These are phyloP conservation scores for Chrysopogon serrulatus DNA, from an alignment of 176 grass and related monocot genomes.

Conservation along the genomic window DNA sequence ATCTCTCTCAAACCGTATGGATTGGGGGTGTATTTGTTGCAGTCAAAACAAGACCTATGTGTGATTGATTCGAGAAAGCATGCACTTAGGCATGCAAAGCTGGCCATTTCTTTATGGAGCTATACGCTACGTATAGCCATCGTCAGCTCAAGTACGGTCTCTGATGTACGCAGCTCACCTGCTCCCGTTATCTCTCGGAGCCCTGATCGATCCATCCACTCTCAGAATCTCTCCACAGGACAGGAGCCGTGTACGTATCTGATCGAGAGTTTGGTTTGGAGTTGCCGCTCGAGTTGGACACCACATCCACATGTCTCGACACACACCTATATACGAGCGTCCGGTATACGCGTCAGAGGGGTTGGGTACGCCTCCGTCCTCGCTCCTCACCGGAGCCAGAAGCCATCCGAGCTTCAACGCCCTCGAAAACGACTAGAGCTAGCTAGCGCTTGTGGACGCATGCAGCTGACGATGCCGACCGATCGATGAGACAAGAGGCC, in stretches of 20 bases:
- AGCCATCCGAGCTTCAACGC: not conserved
- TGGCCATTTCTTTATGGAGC: not conserved
- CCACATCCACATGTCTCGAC: too few species aligned
- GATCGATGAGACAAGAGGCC: too few species aligned
- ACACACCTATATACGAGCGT: not conserved
- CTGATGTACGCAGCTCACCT: not conserved
- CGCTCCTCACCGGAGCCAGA: not conserved
- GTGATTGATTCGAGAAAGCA: too few species aligned
- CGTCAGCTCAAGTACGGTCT: not conserved
- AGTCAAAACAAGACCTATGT: too few species aligned
- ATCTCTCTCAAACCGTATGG: too few species aligned
- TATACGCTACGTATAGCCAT: not conserved
- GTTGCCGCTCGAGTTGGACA: not conserved
- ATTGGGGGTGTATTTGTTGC: too few species aligned
- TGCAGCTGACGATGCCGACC: too few species aligned
- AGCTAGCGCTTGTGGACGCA: not conserved
- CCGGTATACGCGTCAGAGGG: not conserved
- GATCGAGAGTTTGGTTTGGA: not conserved
- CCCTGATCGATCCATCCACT: not conserved
- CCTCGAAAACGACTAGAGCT: constrained; percentile 29
- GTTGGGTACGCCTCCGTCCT: not conserved
- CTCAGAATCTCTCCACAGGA: not conserved
- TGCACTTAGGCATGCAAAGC: not conserved
- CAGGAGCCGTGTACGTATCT: constrained; percentile 14
- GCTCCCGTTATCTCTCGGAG: not conserved